Evolutionary conservation across 169 alveolate species (phyloP), one percentile per base, ranked within the genome.

Genomic region (Plasmodium gonderi): DNA sequence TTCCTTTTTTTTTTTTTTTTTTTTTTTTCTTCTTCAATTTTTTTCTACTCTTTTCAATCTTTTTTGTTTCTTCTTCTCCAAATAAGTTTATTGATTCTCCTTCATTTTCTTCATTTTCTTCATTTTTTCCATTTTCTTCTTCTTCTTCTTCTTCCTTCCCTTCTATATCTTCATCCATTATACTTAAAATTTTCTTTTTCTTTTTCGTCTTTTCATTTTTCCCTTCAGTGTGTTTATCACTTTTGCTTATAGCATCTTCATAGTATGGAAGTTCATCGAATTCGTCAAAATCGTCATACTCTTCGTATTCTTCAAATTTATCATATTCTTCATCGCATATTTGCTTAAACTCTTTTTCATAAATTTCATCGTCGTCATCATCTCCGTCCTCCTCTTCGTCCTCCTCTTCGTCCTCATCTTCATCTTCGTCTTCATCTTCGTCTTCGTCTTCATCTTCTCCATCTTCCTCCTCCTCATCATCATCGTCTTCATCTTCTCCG

Each of bases 271-370:
- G 47, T 4, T 82, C 83, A n/a, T 68, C 77, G 36, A 45, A 45
- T 1, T 78, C 76, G 17, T 54, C 91, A 64, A 60, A 60, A 14
- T 60, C 78, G 54, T 64, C 51, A 12, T 64, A 64, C 20, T 54
- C 91, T 9, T 80, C 91, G 38, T 80, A 60, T 26, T 76, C 93
- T 4, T 80, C 91, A 38, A 54, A 60, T 26, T 76, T 83, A 14
- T 87, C 80, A 40, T 76, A 36, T 44, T 54, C 90, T 1, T 87
- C 80, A 12, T 65, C 80, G 36, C 82, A 76, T 1, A 83, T 60
- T n/a, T 83, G 23, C 20, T 72, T 74, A 33, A 69, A 83, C 47
- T 83, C 83, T 11, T 60, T 42, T 54, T 83, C 92, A 64, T 83
- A 83, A 0, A 80, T 2, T 26, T 65, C 47, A 17, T 72, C 38